These are phyloP conservation scores for Nicotiana rustica DNA, from an alignment of 305 asterid species.

Conservation along the genomic window DNA sequence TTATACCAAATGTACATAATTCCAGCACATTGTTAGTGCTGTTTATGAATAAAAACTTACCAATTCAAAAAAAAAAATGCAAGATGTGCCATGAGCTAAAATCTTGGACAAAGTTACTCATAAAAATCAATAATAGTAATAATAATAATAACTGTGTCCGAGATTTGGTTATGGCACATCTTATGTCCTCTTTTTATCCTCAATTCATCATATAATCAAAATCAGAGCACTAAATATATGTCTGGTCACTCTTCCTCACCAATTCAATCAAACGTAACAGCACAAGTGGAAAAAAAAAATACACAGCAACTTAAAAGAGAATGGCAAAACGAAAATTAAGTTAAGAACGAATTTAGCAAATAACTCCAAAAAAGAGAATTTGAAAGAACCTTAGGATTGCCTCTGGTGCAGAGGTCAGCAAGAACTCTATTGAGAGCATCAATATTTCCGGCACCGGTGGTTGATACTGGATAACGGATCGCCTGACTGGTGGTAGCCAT, in stretches of 20 bases:
- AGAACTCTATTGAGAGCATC: constrained; percentile 76
- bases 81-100: not conserved
- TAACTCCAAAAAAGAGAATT: not conserved
- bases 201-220: not conserved
- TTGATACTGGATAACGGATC: constrained; percentile 63
- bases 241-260: constrained; percentile 16
- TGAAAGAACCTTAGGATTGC: constrained; percentile 68
- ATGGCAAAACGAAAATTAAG: not conserved
- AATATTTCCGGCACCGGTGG: constrained; percentile 67
- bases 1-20: no score
- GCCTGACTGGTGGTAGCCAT: constrained; percentile 67
- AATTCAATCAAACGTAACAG: not conserved
- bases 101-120: no score
- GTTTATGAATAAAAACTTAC: no score
- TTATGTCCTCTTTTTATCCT: not conserved
- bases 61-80: not conserved
- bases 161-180: not conserved
- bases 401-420: constrained; percentile 72
- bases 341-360: not conserved
- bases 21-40: no score
- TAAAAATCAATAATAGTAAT: no score
- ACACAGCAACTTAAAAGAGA: not conserved
- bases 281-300: not conserved
- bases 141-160: not conserved
- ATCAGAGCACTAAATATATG: constrained; percentile 20